phyloP scores from a whole-genome alignment of 441 rosid genomes.

The Croton laevigatus region DNA sequence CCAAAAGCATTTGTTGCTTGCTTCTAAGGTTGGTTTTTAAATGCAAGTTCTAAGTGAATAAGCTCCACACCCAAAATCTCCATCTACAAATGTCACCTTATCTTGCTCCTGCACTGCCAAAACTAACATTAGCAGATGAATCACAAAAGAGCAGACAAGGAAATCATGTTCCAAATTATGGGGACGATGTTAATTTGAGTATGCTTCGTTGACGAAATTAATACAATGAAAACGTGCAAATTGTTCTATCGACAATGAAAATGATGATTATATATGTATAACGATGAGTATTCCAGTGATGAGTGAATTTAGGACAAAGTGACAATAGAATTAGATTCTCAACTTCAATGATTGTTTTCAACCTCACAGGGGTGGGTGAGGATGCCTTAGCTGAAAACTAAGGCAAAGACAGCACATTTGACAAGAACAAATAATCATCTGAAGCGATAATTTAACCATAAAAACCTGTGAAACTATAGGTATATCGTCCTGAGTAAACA shows the following conservation, averaged over 20 bases:
- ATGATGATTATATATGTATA: background rate
- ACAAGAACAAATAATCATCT: background rate
- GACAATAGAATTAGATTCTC: no score
- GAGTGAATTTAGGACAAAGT: no score
- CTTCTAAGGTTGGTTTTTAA: slow-evolving; percentile 24
- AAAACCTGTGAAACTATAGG: background rate
- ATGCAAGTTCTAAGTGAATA: slow-evolving; percentile 46
- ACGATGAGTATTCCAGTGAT: no score
- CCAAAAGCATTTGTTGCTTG: background rate
- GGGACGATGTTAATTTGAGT: background rate
- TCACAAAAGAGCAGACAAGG: background rate
- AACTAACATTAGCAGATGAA: slow-evolving; percentile 18
- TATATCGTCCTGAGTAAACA: background rate
- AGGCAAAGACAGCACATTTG: background rate
- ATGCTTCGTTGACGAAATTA: background rate
- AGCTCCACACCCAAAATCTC: slow-evolving; percentile 39
- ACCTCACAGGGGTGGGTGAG: background rate
- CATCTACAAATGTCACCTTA: slow-evolving; percentile 33
- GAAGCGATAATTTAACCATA: background rate
- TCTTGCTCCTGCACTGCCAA: slow-evolving; percentile 49
- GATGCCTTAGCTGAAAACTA: background rate
- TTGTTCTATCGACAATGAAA: background rate
- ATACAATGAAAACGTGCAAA: background rate
- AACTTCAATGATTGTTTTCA: background rate
- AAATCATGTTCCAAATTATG: background rate